These are phyloP conservation scores for Apiospora saccharicola DNA, from an alignment of 2,329 filamentous ascomycete genomes.

Conservation along the genomic window DNA sequence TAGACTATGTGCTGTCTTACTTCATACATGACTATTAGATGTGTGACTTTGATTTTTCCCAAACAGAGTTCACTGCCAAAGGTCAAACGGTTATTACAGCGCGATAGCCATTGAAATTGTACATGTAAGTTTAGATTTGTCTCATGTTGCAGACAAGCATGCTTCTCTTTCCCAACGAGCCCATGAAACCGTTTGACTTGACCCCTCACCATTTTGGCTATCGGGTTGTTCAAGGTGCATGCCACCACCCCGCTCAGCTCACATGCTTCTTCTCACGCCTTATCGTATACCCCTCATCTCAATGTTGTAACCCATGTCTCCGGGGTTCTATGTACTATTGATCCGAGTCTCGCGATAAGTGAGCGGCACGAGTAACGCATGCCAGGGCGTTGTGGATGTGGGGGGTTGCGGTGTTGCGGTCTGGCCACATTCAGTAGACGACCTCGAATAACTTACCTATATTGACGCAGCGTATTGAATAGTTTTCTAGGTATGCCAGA, in stretches of 20 bases:
- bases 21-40: background rate
- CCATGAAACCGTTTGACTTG: conserved; percentile 20
- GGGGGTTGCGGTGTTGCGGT: background rate
- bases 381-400: background rate
- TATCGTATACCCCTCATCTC: conserved; percentile 3
- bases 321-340: background rate
- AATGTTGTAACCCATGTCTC: conserved; percentile 3
- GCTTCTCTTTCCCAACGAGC: background rate
- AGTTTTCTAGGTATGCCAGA: background rate
- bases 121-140: background rate
- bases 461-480: background rate
- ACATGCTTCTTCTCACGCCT: background rate
- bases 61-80: conserved; percentile 9
- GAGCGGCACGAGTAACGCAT: background rate
- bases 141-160: conserved; percentile 10
- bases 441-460: background rate
- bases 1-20: conserved; percentile 5
- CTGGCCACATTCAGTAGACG: conserved; percentile 14
- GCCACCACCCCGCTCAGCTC: conserved; percentile 16
- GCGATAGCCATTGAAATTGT: conserved; percentile 7
- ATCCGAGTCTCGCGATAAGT: conserved; percentile 10
- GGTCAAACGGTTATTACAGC: conserved; percentile 4
- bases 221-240: conserved; percentile 15
- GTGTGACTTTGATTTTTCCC: conserved; percentile 5
- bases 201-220: conserved; percentile 6